These are phyloP conservation scores for Saccharomycopsis fermentans DNA, from an alignment of 805 yeast genomes.

Conservation along the genomic window DNA sequence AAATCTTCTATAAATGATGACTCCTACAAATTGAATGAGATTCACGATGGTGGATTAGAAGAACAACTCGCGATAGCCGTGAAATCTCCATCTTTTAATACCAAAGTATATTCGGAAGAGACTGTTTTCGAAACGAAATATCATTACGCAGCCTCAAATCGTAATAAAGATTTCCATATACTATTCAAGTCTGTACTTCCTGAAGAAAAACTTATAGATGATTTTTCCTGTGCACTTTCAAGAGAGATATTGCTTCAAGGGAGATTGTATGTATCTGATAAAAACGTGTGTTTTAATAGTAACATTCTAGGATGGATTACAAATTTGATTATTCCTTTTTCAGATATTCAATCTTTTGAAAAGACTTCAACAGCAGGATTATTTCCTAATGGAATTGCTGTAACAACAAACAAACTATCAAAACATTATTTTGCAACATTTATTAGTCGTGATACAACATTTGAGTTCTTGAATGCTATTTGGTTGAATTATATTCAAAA, in stretches of 20 bases:
- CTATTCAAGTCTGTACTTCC: constrained; percentile 58
- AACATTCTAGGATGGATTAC: constrained; percentile 88
- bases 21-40: background rate
- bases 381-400: constrained; percentile 79
- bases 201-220: constrained; percentile 70
- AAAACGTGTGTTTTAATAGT: constrained; percentile 75
- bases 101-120: constrained; percentile 46
- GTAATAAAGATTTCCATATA: constrained; percentile 70
- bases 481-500: constrained; percentile 39
- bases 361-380: constrained; percentile 80
- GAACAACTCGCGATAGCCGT: constrained; percentile 9
- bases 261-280: constrained; percentile 68
- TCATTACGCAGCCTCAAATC: constrained; percentile 50
- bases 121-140: constrained; percentile 46
- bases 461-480: constrained; percentile 54
- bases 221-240: constrained; percentile 82
- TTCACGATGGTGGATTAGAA: constrained; percentile 4
- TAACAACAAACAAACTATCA: constrained; percentile 44
- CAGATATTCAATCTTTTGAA: constrained; percentile 64
- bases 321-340: constrained; percentile 57
- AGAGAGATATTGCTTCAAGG: constrained; percentile 86
- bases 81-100: constrained; percentile 15
- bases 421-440: constrained; percentile 82
- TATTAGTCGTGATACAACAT: constrained; percentile 68
- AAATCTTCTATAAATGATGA: background rate